A percentile compares a stretch with the other conserved stretches of the same genome.
These are phyloP conservation scores for Hypoxylon perforatum DNA, from an alignment of 495 filamentous ascomycete genomes.

Conservation along the genomic window DNA sequence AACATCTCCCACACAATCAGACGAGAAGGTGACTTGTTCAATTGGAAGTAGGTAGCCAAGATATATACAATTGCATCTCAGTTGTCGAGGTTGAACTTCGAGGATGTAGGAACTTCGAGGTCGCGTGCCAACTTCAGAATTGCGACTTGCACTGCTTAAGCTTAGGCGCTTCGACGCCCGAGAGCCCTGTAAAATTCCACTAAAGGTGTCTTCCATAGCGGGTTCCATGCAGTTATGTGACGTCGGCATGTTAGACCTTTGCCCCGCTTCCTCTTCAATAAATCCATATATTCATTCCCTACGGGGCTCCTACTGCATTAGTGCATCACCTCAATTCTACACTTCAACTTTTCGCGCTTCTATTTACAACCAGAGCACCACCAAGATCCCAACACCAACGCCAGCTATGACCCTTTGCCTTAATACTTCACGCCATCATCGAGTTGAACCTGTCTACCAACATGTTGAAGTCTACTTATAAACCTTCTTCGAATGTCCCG, in stretches of 20 bases:
- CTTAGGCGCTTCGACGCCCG: too few species aligned
- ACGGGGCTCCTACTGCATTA: too few species aligned
- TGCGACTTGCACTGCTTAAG: not conserved
- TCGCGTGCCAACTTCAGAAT: conserved; percentile 18
- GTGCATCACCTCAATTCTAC: too few species aligned
- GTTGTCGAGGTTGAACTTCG: too few species aligned
- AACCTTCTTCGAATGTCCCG: conserved; percentile 53
- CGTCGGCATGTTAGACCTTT: not conserved
- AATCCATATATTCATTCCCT: too few species aligned
- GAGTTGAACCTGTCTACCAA: not conserved
- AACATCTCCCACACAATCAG: conserved; percentile 31
- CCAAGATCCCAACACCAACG: not conserved
- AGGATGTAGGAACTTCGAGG: not conserved
- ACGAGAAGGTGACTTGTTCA: not conserved
- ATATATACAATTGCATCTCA: not conserved
- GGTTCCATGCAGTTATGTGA: too few species aligned
- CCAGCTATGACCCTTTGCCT: not conserved
- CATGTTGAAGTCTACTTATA: conserved; percentile 75
- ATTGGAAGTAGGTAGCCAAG: not conserved
- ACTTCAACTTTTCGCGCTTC: not conserved
- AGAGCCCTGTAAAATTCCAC: too few species aligned
- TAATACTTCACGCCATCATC: not conserved
- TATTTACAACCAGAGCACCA: not conserved
- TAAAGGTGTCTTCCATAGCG: too few species aligned
- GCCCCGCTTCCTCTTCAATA: not conserved